Evolutionary conservation across 257 asterid genomes (phyloP), one percentile per base, ranked within the genome.

Genomic region (Cynanchum wilfordii): DNA sequence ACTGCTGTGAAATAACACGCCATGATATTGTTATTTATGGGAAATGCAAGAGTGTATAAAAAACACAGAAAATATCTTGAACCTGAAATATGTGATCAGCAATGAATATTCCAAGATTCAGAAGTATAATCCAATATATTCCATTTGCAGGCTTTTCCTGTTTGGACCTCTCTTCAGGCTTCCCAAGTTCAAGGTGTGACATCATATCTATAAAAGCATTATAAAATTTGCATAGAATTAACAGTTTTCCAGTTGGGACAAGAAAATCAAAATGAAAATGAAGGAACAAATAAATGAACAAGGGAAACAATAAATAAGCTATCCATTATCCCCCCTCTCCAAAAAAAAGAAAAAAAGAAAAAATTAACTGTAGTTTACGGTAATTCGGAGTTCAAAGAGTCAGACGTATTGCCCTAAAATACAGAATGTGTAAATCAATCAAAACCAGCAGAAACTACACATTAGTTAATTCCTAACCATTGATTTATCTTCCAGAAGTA

Each of bases 51-150:
- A 29, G 5, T 27, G 24, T 9, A 10, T 47, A 70, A 44, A 44
- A 65, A 58, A 72, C 30, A 63, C 56, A 10, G 47, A 79, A 42
- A 7, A 24, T 8, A 49, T 69, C 59, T 67, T 66, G 60, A 74
- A 94, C 99, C 99, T 90, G 96, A 79, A 94, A 84, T 42, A 91
- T 81, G 79, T 94, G 98, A 79, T 94, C 97, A 27, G 97, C 96
- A 65, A 87, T 76, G 82, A 66, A 91, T 80, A 90, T 75, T 55
- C 97, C 98, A 50, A 92, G 76, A 78, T 95, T 95, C 72, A 91
- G 80, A 56, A 95, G 93, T 38, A 95, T 83, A 84, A 95, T 95
- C 97, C 95, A 91, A 83, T 89, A 95, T 72, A 95, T 87, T 69
- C 98, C 98, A 69, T 83, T 91, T 58, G 82, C 96, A 68, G 83